Evolutionary conservation across 1,284 basidiomycete species (phyloP), one percentile per base, ranked within the genome.

Genomic region (Pterula multifida): DNA sequence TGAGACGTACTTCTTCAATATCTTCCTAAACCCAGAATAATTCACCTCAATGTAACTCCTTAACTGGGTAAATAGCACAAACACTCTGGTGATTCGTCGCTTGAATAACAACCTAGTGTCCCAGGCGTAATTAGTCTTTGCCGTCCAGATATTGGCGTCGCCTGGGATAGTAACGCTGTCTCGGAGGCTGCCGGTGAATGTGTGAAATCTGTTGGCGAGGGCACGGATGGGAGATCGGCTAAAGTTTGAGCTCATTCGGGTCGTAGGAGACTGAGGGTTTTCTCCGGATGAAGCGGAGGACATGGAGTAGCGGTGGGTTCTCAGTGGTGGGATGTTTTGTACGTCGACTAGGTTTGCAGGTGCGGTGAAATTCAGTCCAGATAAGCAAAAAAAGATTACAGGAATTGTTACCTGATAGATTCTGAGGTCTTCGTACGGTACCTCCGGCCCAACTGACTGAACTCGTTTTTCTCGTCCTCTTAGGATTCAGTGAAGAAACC

Each of bases 1-100:
- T 39, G 36, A 46, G 53, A 3, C 3, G 53, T 62, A 91, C 86
- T 98, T 98, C 67, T 98, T 98, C 60, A 97, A 64, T 36, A 97
- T 95, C 73, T 98, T 98, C 59, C 91, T 81, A 68, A 98, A 91
- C 0, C 94, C 96, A 0, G 90, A 90, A 61, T 90, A 78, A 67
- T 98, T 98, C 50, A 98, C 74, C 59, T 97, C 90, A 47, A 93
- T 83, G 58, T 93, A 99, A n/a, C 92, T 88, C 63, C 79, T 81
- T 51, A 98, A 75, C 32, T 89, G 85, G n/a, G 85, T 86, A 45
- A 87, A 73, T 1, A 81, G 74, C 36, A 93, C 83, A 64, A 90
- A 97, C n/a, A 94, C 72, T 46, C 77, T 83, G 1, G 90, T 90
- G 53, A 98, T 92, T 55, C 86, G 76, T 54, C 92, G 81, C 70